Percentiles rank a stretch among this genome's conserved stretches.
phyloP scores from a whole-genome alignment of 768 basidiomycete species.

The Pisolithus albus region DNA sequence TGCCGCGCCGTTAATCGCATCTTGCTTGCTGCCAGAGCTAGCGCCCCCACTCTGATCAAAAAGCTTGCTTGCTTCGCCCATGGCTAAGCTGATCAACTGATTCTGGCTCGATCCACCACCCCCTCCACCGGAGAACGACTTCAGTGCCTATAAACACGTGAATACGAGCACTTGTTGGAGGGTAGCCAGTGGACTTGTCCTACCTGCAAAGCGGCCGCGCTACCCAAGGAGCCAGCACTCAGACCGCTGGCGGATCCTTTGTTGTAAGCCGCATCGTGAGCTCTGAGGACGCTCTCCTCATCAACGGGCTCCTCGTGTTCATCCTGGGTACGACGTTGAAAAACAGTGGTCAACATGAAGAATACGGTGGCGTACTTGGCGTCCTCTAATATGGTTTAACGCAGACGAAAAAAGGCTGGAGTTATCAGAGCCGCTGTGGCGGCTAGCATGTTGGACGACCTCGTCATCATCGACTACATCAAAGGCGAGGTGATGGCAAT shows the following conservation, averaged over 20 bases:
- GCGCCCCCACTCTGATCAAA: conserved; percentile 53
- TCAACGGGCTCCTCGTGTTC: conserved; percentile 46
- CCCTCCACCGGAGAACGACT: conserved; percentile 34
- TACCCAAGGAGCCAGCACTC: conserved; percentile 57
- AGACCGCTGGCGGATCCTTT: conserved; percentile 42
- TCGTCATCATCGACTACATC: conserved; percentile 56
- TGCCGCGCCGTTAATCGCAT: conserved; percentile 77
- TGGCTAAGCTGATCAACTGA: conserved; percentile 77
- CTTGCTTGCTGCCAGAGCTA: conserved; percentile 63
- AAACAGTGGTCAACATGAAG: neutral
- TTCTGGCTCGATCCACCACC: conserved; percentile 30
- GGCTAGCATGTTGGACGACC: conserved; percentile 48
- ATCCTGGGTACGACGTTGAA: conserved; percentile 26
- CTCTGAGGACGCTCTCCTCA: conserved; percentile 53
- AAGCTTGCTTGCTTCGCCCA: conserved; percentile 73
- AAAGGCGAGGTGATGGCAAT: conserved; percentile 1
- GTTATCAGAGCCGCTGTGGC: conserved; percentile 33
- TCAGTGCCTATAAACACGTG: neutral
- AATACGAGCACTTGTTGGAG: neutral
- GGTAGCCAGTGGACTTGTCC: neutral
- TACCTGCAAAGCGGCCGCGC: conserved; percentile 74
- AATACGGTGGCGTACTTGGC: conserved; percentile 27
- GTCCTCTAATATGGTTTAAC: conserved; percentile 40
- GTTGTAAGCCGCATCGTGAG: conserved; percentile 59
- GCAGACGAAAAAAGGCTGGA: conserved; percentile 45